phyloP scores from a whole-genome alignment of 352 stramenopile species.

The Vaucheria bursata region DNA sequence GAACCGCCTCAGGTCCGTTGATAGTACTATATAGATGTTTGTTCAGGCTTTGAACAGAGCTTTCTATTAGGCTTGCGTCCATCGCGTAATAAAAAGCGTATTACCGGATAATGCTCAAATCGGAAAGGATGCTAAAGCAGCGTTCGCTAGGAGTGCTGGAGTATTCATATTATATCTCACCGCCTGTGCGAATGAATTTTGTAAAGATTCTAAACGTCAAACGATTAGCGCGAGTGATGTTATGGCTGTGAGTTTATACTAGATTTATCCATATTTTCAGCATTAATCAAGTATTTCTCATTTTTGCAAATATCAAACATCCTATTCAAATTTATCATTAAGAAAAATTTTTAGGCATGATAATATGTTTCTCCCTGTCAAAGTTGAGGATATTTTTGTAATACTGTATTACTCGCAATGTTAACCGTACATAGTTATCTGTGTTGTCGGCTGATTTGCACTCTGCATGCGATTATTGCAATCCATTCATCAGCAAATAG shows the following conservation, averaged over 20 bases:
- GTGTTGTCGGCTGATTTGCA: too few species aligned
- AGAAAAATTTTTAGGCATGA: too few species aligned
- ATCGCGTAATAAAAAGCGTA: slow-evolving; percentile 41
- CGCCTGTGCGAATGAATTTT: slow-evolving; percentile 44
- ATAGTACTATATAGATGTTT: neutral
- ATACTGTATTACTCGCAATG: too few species aligned
- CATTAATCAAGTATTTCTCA: too few species aligned
- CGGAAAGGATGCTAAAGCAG: slow-evolving; percentile 43
- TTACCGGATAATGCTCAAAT: slow-evolving; percentile 44
- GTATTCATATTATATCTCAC: slow-evolving; percentile 48
- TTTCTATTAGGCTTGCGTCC: slow-evolving; percentile 45
- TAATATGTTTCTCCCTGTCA: too few species aligned
- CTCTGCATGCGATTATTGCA: too few species aligned
- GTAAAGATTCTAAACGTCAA: slow-evolving; percentile 39
- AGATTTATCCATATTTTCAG: too few species aligned
- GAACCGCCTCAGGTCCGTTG: slow-evolving; percentile 38
- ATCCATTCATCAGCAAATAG: too few species aligned
- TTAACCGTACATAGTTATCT: too few species aligned
- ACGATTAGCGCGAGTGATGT: slow-evolving; percentile 45
- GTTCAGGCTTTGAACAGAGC: neutral
- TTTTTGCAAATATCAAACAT: too few species aligned
- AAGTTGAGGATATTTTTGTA: too few species aligned
- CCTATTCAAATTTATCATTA: too few species aligned
- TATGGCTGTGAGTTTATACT: slow-evolving; percentile 19
- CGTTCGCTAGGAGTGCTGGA: slow-evolving; percentile 37